These are phyloP conservation scores for Diaporthe citrichinensis DNA, from an alignment of 2,329 filamentous ascomycete genomes.

Conservation along the genomic window DNA sequence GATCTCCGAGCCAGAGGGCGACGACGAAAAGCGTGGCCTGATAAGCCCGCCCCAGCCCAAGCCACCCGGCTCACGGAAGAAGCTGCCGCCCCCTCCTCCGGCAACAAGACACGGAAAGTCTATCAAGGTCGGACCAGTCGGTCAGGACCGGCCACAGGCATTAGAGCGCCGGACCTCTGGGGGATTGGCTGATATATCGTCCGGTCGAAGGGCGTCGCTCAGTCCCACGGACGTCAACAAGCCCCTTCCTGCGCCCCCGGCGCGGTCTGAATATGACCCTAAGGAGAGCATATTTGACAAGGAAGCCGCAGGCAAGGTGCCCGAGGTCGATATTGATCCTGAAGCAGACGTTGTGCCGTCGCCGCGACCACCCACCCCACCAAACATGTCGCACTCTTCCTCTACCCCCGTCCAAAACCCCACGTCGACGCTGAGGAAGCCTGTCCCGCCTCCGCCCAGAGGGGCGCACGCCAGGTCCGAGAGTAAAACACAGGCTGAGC, in stretches of 20 bases:
- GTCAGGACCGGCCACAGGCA: slow-evolving; percentile 46
- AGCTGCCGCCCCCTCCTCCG: slow-evolving; percentile 78
- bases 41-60: slow-evolving; percentile 45
- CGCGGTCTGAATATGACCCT: slow-evolving; percentile 61
- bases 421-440: slow-evolving; percentile 53
- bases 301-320: slow-evolving; percentile 66
- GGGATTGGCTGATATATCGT: slow-evolving; percentile 44
- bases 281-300: slow-evolving; percentile 67
- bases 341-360: slow-evolving; percentile 49
- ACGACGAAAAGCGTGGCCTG: slow-evolving; percentile 58
- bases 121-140: slow-evolving; percentile 67
- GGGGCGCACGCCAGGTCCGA: slow-evolving; percentile 63
- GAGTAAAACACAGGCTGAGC: slow-evolving; percentile 57
- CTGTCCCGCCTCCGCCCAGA: slow-evolving; percentile 66
- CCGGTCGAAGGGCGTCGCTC: slow-evolving; percentile 52
- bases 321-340: slow-evolving; percentile 55
- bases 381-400: slow-evolving; percentile 51
- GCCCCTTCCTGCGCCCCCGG: slow-evolving; percentile 70
- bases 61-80: slow-evolving; percentile 62
- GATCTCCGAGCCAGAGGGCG: slow-evolving; percentile 64
- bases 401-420: slow-evolving; percentile 50
- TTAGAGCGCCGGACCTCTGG: slow-evolving; percentile 36
- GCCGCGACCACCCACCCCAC: slow-evolving; percentile 57
- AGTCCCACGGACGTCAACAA: slow-evolving; percentile 70
- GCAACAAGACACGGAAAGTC: slow-evolving; percentile 84